phyloP scores from a whole-genome alignment of 495 filamentous ascomycete genomes.

The Ascodesmis nigricans region DNA sequence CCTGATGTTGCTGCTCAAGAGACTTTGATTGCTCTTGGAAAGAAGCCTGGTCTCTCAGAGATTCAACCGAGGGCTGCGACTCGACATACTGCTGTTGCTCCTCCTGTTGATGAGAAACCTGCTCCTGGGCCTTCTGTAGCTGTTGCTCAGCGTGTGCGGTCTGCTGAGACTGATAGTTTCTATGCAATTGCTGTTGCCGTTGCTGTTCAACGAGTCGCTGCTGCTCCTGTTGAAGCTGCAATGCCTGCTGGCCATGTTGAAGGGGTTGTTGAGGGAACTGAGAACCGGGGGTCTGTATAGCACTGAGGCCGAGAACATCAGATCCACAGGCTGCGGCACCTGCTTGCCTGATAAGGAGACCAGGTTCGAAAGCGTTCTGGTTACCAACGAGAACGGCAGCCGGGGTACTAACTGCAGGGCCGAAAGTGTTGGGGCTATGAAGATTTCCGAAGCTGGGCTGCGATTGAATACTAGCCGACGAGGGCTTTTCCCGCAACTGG shows the following conservation, averaged over 20 bases:
- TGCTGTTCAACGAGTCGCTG: conserved; percentile 31
- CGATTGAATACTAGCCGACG: conserved; percentile 87
- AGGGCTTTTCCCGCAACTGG: conserved; percentile 72
- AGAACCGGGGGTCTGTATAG: conserved; percentile 14
- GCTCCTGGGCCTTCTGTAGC: conserved; percentile 35
- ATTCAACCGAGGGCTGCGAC: conserved; percentile 8
- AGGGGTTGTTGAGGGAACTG: conserved; percentile 31
- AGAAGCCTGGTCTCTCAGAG: conserved; percentile 5
- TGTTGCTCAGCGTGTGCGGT: conserved; percentile 34
- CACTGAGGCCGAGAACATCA: conserved; percentile 9
- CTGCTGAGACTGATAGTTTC: conserved; percentile 29
- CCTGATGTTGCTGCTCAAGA: conserved; percentile 15
- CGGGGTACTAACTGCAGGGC: conserved; percentile 5
- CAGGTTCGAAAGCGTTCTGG: conserved; percentile 20
- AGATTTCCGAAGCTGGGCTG: conserved; percentile 21
- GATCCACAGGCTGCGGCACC: conserved; percentile 17
- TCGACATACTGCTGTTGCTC: conserved; percentile 20
- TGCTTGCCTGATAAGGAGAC: conserved; percentile 18
- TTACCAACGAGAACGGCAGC: conserved; percentile 12
- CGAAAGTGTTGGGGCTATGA: conserved; percentile 16
- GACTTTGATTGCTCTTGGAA: conserved; percentile 8
- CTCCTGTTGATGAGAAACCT: too few relatives aligned
- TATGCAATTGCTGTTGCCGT: conserved; percentile 17
- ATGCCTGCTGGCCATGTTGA: conserved; percentile 28
- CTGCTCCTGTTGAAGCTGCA: conserved; percentile 21